Percentiles rank a stretch among this genome's conserved stretches.
phyloP scores from a whole-genome alignment of 805 yeast genomes.

The Torulaspora indica region DNA sequence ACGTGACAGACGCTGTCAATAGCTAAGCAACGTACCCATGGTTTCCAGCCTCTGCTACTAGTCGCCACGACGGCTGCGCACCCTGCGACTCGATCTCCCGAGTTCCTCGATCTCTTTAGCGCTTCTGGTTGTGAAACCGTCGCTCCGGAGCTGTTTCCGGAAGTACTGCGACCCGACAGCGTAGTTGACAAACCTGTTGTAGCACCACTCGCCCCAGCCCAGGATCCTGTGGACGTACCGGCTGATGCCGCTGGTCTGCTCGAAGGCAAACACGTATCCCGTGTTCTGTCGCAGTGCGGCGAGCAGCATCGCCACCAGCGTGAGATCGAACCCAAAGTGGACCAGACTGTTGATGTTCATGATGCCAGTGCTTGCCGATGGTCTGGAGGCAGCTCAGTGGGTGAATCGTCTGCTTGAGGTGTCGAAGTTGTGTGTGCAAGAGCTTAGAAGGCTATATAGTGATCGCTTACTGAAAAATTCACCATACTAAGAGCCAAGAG shows the following conservation, averaged over 20 bases:
- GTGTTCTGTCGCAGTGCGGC: conserved; percentile 85
- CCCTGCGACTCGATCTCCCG: conserved; percentile 13
- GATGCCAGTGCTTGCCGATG: background rate
- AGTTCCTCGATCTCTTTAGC: conserved; percentile 26
- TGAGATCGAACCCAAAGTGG: conserved; percentile 73
- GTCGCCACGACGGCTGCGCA: background rate
- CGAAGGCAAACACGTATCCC: conserved; percentile 51
- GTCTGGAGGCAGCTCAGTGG: background rate
- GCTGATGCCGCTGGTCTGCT: conserved; percentile 36
- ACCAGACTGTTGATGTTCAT: conserved; percentile 31
- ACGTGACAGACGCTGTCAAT: too few species aligned
- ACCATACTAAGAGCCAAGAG: background rate
- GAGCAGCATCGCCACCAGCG: conserved; percentile 70
- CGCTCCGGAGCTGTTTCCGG: conserved; percentile 26
- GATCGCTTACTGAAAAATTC: conserved; percentile 1
- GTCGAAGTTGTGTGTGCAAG: background rate
- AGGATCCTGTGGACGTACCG: conserved; percentile 50
- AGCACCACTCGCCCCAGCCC: conserved; percentile 57
- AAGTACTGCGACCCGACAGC: conserved; percentile 50
- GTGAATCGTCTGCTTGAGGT: background rate
- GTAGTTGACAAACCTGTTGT: conserved; percentile 43
- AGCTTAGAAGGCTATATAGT: background rate
- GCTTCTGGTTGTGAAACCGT: conserved; percentile 23
- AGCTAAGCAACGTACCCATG: too few species aligned
- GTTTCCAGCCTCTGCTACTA: background rate